Evolutionary conservation across 148 eudicot genomes (phyloP), one percentile per base, ranked within the genome.

Genomic region (Silene latifolia): DNA sequence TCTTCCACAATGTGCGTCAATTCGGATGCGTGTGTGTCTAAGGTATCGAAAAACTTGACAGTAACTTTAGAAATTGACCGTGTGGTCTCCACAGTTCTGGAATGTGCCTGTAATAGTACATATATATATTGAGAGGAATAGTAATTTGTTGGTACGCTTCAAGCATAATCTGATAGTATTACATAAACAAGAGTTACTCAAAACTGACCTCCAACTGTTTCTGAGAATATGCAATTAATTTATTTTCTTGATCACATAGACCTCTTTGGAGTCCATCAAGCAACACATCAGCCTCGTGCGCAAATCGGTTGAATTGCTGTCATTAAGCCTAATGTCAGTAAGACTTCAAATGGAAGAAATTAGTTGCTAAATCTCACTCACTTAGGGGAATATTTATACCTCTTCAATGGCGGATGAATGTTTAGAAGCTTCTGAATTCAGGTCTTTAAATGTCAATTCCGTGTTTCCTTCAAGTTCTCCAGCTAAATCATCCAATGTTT

Each of bases 391-490:
- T 75, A 18, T 72, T 47, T 65, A 35, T 85, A 96, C 99, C 86
- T 86, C 83, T 76, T 85, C 91, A 72, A 90, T 83, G 73, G 91
- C 88, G 46, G 89, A 87, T 46, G 99, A 96, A 85, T 92, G 97
- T 73, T 87, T 88, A 62, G 90, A 88, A 77, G 89, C 94, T 90
- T 90, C 91, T 64, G 90, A 79, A 79, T 88, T 92, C 69, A 95
- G 76, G 48, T 80, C 83, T 32, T 85, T 87, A 71, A 89, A 88
- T 23, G 89, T 96, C 73, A 87, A 86, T 67, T 85, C 84, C 32
- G 97, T 89, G 76, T 90, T 92, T 76, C 71, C 89, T 78, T 96
- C 93, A 73, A 96, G 97, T 80, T 96, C 94, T 80, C 84, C 91
- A 5, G 98, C 91, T 76, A 96, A 80, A 79, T 80, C 80, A 81